Percentiles rank a stretch among this genome's conserved stretches.
These are phyloP conservation scores for Didymosphaeria variabile DNA, from an alignment of 2,329 filamentous ascomycete species.

Conservation along the genomic window DNA sequence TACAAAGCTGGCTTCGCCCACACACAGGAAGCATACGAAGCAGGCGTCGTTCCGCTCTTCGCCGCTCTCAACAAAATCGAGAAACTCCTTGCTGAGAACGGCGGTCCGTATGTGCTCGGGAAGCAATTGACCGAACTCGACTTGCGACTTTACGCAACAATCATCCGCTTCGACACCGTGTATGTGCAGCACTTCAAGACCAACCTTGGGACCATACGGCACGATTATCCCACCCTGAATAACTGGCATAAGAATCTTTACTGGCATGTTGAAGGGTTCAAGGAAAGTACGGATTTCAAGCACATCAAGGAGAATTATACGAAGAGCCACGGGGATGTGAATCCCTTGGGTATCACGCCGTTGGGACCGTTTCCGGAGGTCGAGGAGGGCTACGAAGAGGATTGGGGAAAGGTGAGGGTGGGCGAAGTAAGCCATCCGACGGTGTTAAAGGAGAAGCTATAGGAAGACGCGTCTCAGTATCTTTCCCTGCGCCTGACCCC, in stretches of 20 bases:
- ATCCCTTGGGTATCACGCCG: slow-evolving; percentile 70
- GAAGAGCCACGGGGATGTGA: slow-evolving; percentile 68
- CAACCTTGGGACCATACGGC: slow-evolving; percentile 68
- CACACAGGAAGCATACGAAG: slow-evolving; percentile 65
- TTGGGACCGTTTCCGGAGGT: slow-evolving; percentile 68
- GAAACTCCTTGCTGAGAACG: slow-evolving; percentile 54
- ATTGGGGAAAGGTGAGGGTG: slow-evolving; percentile 58
- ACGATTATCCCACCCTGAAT: slow-evolving; percentile 67
- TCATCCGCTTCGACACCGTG: slow-evolving; percentile 68
- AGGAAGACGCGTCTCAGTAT: neutral
- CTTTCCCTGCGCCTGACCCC: too few species aligned
- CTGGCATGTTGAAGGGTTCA: slow-evolving; percentile 64
- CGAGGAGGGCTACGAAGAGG: slow-evolving; percentile 60
- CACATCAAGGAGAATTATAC: slow-evolving; percentile 73
- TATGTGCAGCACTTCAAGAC: slow-evolving; percentile 75
- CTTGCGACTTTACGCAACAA: slow-evolving; percentile 64
- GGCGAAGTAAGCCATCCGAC: slow-evolving; percentile 58
- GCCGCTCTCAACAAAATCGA: slow-evolving; percentile 68
- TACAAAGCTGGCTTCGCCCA: slow-evolving; percentile 69
- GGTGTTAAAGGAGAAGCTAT: slow-evolving; percentile 45
- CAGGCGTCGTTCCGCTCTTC: slow-evolving; percentile 64
- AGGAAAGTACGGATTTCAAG: slow-evolving; percentile 68
- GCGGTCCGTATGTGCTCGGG: slow-evolving; percentile 67
- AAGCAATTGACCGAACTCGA: slow-evolving; percentile 67
- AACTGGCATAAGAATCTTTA: slow-evolving; percentile 70